Percentiles rank a stretch among this genome's conserved stretches.
Conservation (phyloP, 2,329 filamentous ascomycete species). For the Colletotrichum sidae region DNA sequence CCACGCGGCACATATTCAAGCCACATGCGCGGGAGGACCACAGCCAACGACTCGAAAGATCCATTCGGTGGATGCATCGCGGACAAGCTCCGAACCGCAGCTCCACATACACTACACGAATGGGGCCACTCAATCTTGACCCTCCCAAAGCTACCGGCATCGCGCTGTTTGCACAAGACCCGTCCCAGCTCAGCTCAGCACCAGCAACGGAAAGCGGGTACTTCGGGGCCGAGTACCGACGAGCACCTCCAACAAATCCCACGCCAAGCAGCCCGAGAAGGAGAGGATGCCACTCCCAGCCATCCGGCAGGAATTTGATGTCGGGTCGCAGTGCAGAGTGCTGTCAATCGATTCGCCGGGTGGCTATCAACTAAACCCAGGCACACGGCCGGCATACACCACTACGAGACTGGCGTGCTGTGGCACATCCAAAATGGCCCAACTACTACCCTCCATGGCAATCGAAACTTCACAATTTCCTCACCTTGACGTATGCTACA, state of each 20-base stretch:
- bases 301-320: slow-evolving; percentile 14
- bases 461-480: slow-evolving; percentile 19
- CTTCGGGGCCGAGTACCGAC: slow-evolving; percentile 32
- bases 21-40: too few species aligned
- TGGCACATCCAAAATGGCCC: slow-evolving; percentile 18
- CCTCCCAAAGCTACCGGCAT: slow-evolving; percentile 11
- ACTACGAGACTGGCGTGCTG: slow-evolving; percentile 15
- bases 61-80: slow-evolving; percentile 16
- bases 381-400: neutral
- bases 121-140: slow-evolving; percentile 31
- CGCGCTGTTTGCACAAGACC: slow-evolving; percentile 22
- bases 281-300: neutral
- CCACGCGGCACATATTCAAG: neutral
- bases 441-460: slow-evolving; percentile 11
- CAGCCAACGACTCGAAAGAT: neutral
- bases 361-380: slow-evolving; percentile 4
- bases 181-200: neutral
- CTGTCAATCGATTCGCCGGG: slow-evolving; percentile 19
- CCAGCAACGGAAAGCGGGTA: slow-evolving; percentile 24
- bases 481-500: slow-evolving; percentile 28
- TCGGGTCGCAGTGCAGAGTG: slow-evolving; percentile 12
- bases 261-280: slow-evolving; percentile 17
- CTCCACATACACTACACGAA: slow-evolving; percentile 2
- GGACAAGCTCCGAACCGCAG: slow-evolving; percentile 25
- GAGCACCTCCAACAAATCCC: neutral